Evolutionary conservation across 306 rosid genomes (phyloP).

Genomic region (Rosa rugosa): DNA sequence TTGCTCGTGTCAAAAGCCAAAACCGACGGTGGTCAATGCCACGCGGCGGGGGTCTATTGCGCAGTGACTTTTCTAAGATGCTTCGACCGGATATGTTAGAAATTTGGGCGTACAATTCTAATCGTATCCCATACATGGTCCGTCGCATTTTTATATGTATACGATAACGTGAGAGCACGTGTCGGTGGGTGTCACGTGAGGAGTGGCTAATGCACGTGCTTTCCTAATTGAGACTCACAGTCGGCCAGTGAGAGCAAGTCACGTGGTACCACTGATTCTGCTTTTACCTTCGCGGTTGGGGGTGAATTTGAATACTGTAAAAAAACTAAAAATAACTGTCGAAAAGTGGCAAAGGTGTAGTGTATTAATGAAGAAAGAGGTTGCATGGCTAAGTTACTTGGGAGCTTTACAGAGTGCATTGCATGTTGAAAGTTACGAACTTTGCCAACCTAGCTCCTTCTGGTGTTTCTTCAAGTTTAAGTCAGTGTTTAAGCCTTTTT

Average conservation of each 20-base stretch:
- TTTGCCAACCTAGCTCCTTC: background rate
- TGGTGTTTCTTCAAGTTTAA: background rate
- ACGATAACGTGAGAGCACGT: slow-evolving; percentile 55
- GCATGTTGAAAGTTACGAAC: background rate
- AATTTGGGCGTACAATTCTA: background rate
- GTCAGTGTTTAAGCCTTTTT: background rate
- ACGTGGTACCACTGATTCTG: slow-evolving; percentile 9
- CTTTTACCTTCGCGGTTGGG: background rate
- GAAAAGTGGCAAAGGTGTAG: background rate
- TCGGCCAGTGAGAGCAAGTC: background rate
- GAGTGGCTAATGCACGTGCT: slow-evolving; percentile 23
- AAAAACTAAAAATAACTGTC: no score
- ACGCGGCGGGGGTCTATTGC: slow-evolving; percentile 45
- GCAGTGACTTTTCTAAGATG: slow-evolving; percentile 28
- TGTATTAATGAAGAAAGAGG: background rate
- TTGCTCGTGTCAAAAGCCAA: slow-evolving; percentile 54
- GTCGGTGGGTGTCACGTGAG: slow-evolving; percentile 52
- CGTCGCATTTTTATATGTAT: background rate
- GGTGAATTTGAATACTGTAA: background rate
- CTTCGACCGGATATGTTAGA: slow-evolving; percentile 11
- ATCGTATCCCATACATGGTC: slow-evolving; percentile 1
- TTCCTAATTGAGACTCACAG: background rate
- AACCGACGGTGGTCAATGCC: slow-evolving; percentile 65
- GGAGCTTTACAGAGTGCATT: background rate
- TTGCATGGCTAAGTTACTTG: background rate